phyloP scores from a whole-genome alignment of 257 asterid species.

The Solanum virginianum region DNA sequence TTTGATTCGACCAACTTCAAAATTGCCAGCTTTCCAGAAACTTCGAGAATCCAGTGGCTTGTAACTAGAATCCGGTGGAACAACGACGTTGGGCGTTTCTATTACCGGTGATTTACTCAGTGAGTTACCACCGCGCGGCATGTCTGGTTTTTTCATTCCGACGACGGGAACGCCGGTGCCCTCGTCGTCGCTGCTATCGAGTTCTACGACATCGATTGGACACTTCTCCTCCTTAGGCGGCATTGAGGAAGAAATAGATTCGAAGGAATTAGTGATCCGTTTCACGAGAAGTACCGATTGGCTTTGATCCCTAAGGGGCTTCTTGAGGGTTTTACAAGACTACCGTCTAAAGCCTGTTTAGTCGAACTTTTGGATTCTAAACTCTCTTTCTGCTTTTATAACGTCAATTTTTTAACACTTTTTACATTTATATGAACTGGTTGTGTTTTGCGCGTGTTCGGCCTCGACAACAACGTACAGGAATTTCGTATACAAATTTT shows the following conservation, averaged over 20 bases:
- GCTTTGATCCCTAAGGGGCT: background rate
- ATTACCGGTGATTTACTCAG: conserved; percentile 16
- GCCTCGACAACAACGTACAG: too few relatives aligned
- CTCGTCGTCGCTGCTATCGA: conserved; percentile 75
- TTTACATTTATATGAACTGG: too few relatives aligned
- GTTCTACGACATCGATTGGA: conserved; percentile 43
- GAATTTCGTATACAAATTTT: too few relatives aligned
- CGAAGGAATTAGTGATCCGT: background rate
- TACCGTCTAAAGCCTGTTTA: background rate
- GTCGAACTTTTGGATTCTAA: background rate
- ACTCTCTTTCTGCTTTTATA: background rate
- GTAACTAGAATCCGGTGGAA: conserved; percentile 7
- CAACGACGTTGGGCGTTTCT: conserved; percentile 8
- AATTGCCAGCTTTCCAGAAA: conserved; percentile 93
- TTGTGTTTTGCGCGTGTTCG: too few relatives aligned
- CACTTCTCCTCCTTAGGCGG: conserved; percentile 17
- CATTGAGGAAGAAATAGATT: conserved; percentile 8
- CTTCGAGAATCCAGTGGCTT: conserved; percentile 49
- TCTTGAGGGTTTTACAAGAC: background rate
- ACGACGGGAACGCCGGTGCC: conserved; percentile 1
- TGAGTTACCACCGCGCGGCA: conserved; percentile 6
- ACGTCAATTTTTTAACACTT: too few relatives aligned
- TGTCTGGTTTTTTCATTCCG: background rate
- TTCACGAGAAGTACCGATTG: background rate
- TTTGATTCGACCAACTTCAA: conserved; percentile 33